Evolutionary conservation across 306 rosid genomes (phyloP).

Genomic region (Gleditsia sinensis): DNA sequence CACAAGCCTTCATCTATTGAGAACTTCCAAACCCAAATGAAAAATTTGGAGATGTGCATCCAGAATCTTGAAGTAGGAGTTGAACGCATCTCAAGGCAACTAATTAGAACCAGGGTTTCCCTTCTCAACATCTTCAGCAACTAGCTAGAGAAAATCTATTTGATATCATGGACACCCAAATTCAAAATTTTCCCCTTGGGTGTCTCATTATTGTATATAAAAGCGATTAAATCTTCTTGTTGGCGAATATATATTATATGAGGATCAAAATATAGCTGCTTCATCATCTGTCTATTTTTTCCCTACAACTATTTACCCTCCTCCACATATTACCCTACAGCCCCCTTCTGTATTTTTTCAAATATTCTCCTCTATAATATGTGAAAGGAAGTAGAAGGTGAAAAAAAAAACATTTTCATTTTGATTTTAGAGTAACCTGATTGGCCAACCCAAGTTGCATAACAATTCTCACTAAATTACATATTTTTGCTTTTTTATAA

Average conservation of each 20-base stretch:
- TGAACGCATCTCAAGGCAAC: too few species aligned
- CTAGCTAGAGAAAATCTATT: slow-evolving; percentile 4
- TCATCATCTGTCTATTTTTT: background rate
- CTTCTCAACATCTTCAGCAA: slow-evolving; percentile 43
- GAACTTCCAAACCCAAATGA: too few species aligned
- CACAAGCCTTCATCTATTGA: too few species aligned
- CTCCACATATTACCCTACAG: too few species aligned
- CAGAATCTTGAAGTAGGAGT: too few species aligned
- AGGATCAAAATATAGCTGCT: slow-evolving; percentile 16
- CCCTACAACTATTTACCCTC: background rate
- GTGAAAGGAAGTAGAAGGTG: slow-evolving; percentile 11
- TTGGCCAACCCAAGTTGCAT: background rate
- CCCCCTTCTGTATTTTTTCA: background rate
- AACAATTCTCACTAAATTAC: background rate
- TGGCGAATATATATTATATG: background rate
- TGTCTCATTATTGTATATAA: slow-evolving; percentile 18
- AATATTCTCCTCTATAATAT: background rate
- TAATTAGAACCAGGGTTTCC: too few species aligned
- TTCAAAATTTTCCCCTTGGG: background rate
- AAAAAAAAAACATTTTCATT: background rate
- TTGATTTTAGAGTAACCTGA: background rate
- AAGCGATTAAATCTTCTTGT: slow-evolving; percentile 8
- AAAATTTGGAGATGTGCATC: too few species aligned
- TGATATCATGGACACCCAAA: background rate
- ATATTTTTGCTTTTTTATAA: too few species aligned